These are phyloP conservation scores for Pachysandra terminalis DNA, from an alignment of 164 flowering plant species.

Conservation along the genomic window DNA sequence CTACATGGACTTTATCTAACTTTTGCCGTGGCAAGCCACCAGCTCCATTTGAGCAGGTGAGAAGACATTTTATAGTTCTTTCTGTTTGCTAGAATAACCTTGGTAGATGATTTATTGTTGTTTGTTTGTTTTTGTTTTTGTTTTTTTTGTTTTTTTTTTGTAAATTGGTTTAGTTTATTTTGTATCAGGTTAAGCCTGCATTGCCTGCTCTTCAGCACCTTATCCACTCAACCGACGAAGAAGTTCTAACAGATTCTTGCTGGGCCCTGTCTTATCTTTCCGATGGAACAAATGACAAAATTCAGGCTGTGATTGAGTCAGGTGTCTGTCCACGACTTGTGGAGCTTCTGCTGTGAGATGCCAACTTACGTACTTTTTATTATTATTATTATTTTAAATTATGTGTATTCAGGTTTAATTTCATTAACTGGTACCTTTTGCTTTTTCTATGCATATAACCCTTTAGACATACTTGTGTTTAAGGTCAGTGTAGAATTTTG, in stretches of 20 bases:
- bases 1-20: constrained; percentile 87
- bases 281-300: constrained; percentile 84
- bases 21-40: constrained; percentile 87
- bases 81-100: not conserved
- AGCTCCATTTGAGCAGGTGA: constrained; percentile 72
- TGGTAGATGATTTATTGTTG: constrained; percentile 2
- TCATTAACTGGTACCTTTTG: too few relatives aligned
- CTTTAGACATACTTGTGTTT: too few relatives aligned
- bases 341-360: constrained; percentile 51
- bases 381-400: constrained; percentile 5
- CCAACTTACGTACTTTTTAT: not conserved
- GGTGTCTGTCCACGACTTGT: constrained; percentile 70
- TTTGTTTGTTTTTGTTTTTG: too few relatives aligned
- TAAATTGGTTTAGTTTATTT: constrained; percentile 1
- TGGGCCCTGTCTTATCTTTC: constrained; percentile 88
- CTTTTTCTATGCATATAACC: too few relatives aligned
- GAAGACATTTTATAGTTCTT: not conserved
- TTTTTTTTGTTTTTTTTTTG: too few relatives aligned
- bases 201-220: constrained; percentile 61
- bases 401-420: too few relatives aligned
- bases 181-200: constrained; percentile 61
- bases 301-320: constrained; percentile 78
- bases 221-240: constrained; percentile 66
- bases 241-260: constrained; percentile 79
- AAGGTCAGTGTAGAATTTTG: too few relatives aligned